Evolutionary conservation across 202 grass and related monocot species (phyloP).

Genomic region (Brachypodium distachyon): DNA sequence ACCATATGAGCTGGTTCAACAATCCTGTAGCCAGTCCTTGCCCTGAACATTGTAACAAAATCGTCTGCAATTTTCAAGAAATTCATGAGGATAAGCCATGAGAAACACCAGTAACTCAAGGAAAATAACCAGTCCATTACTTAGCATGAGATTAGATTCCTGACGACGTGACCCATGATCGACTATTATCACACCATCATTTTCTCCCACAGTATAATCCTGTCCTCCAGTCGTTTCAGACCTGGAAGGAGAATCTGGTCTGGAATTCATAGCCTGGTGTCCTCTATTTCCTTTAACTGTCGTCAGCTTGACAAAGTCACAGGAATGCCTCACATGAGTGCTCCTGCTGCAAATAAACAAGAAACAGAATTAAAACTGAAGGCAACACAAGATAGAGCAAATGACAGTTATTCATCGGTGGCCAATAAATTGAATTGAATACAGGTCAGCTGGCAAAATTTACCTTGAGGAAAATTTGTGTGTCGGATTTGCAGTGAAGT

Average conservation of each 20-base stretch:
- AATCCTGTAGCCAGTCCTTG: slow-evolving; percentile 53
- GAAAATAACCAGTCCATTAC: slow-evolving; percentile 30
- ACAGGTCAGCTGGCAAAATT: neutral
- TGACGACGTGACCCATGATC: slow-evolving; percentile 89
- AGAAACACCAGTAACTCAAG: neutral
- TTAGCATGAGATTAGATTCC: slow-evolving; percentile 89
- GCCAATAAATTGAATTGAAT: neutral
- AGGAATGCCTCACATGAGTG: neutral
- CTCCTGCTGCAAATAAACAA: slow-evolving; percentile 23
- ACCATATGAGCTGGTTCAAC: slow-evolving; percentile 95
- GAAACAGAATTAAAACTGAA: neutral
- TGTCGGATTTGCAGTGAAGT: neutral
- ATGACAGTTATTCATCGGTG: neutral
- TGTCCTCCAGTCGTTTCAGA: slow-evolving; percentile 1
- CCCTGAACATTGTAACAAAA: slow-evolving; percentile 79
- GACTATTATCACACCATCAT: slow-evolving; percentile 76
- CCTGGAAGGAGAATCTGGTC: neutral
- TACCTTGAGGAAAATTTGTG: slow-evolving; percentile 3
- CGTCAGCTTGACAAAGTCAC: slow-evolving; percentile 16
- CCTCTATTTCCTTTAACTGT: slow-evolving; percentile 10
- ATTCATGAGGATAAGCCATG: neutral
- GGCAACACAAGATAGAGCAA: neutral
- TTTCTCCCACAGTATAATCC: slow-evolving; percentile 30
- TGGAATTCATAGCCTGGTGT: slow-evolving; percentile 14
- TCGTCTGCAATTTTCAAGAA: slow-evolving; percentile 45